Evolutionary conservation across 148 eudicot species (phyloP).

Genomic region (Rhododendron vialii): DNA sequence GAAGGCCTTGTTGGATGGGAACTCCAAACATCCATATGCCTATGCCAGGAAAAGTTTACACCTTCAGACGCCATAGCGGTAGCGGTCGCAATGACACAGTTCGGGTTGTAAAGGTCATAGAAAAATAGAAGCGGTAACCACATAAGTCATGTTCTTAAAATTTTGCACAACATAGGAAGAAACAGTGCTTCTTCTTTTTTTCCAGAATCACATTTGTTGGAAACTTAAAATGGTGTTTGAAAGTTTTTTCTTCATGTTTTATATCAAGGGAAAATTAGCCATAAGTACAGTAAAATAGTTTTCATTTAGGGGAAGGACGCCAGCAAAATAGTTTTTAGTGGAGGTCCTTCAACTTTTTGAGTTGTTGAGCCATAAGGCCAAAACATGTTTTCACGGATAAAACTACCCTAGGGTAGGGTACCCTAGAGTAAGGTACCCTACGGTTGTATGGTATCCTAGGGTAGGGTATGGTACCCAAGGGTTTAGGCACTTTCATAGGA

Average conservation of each 20-base stretch:
- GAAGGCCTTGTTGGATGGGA: background rate
- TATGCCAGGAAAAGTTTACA: background rate
- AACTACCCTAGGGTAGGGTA: too few species aligned
- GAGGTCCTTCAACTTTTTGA: too few species aligned
- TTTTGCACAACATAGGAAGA: background rate
- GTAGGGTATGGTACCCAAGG: too few species aligned
- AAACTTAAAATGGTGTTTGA: background rate
- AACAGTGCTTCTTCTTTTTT: too few species aligned
- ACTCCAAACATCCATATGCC: background rate
- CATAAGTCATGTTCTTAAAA: background rate
- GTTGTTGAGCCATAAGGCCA: too few species aligned
- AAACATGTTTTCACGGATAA: too few species aligned
- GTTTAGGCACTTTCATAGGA: too few species aligned
- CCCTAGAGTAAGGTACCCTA: too few species aligned
- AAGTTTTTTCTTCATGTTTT: background rate
- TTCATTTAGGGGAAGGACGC: too few species aligned
- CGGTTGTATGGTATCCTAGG: too few species aligned
- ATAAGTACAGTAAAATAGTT: too few species aligned
- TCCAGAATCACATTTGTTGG: background rate
- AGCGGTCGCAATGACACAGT: background rate
- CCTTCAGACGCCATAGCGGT: background rate
- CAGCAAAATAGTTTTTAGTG: too few species aligned
- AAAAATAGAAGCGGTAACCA: background rate
- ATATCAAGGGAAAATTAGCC: background rate
- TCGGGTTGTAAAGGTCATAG: background rate